Evolutionary conservation across 225 moss, liverwort and hornwort genomes (phyloP).

Genomic region (Polytrichum formosum): DNA sequence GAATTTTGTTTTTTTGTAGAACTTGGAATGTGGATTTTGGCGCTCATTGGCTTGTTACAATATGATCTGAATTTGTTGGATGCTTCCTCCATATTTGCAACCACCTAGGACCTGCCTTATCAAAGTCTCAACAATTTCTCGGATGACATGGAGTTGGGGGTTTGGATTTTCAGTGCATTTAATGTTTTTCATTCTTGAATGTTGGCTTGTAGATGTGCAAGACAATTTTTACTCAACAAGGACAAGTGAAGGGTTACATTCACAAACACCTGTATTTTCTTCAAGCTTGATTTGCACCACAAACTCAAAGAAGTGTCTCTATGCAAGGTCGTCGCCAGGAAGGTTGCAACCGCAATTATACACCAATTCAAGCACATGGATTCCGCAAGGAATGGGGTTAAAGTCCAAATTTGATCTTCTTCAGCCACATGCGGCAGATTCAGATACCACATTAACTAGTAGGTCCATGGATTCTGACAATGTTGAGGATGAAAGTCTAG

Average conservation of each 20-base stretch:
- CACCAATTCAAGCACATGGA: constrained; percentile 12
- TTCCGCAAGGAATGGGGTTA: constrained; percentile 11
- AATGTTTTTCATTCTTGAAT: neutral
- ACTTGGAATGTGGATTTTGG: neutral
- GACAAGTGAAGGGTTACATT: constrained; percentile 19
- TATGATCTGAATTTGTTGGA: neutral
- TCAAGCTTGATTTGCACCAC: constrained; percentile 7
- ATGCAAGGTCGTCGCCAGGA: constrained; percentile 16
- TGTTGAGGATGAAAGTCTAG: constrained; percentile 18
- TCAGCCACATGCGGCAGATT: constrained; percentile 22
- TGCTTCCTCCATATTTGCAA: neutral
- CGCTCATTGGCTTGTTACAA: neutral
- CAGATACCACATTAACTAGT: constrained; percentile 30
- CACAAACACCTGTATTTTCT: constrained; percentile 18
- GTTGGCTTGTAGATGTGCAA: constrained; percentile 33
- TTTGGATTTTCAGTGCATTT: neutral
- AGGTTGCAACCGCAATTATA: constrained; percentile 14
- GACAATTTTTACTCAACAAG: constrained; percentile 12
- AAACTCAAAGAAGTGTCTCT: constrained; percentile 4
- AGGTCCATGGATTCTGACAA: constrained; percentile 24
- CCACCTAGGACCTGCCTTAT: constrained; percentile 1
- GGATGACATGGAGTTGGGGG: constrained; percentile 1
- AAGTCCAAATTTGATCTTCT: constrained; percentile 12
- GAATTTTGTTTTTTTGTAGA: too few relatives aligned
- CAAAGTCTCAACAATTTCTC: neutral